Conservation (phyloP, 169 alveolate genomes). For the Babesia ovis region DNA sequence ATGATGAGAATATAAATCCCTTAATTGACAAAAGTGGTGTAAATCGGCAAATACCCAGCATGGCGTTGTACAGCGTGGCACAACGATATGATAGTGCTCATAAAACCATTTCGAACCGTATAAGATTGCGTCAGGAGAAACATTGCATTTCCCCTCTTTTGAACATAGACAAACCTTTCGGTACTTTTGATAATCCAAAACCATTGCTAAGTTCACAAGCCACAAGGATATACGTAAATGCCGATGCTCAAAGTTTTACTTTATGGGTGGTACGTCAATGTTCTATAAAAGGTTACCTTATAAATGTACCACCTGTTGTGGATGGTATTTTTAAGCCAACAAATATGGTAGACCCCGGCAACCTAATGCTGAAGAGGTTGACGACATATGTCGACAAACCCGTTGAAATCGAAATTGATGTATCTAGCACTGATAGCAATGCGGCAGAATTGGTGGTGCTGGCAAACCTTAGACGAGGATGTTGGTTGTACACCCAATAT, state of each 20-base stretch:
- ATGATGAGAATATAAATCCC: neutral
- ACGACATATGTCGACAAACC: neutral
- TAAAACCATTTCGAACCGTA: neutral
- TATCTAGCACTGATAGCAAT: neutral
- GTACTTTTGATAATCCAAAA: neutral
- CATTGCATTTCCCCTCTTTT: neutral
- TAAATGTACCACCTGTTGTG: neutral
- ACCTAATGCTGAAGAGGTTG: neutral
- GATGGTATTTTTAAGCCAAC: neutral
- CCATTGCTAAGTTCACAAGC: neutral
- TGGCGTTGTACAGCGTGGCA: neutral
- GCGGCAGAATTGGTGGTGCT: neutral
- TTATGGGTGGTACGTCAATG: neutral
- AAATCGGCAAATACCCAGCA: neutral
- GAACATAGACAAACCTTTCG: neutral
- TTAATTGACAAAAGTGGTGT: neutral
- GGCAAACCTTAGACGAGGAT: conserved; percentile 6
- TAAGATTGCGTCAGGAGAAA: neutral
- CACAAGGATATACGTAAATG: neutral
- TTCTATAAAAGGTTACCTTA: neutral
- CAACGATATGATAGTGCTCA: too few relatives aligned
- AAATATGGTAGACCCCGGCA: neutral
- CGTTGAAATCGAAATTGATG: neutral
- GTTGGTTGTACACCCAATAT: conserved; percentile 14
- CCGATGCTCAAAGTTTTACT: neutral